These are phyloP conservation scores for Leishmania gerbilli DNA, from an alignment of 208 protist genomes.

Conservation along the genomic window DNA sequence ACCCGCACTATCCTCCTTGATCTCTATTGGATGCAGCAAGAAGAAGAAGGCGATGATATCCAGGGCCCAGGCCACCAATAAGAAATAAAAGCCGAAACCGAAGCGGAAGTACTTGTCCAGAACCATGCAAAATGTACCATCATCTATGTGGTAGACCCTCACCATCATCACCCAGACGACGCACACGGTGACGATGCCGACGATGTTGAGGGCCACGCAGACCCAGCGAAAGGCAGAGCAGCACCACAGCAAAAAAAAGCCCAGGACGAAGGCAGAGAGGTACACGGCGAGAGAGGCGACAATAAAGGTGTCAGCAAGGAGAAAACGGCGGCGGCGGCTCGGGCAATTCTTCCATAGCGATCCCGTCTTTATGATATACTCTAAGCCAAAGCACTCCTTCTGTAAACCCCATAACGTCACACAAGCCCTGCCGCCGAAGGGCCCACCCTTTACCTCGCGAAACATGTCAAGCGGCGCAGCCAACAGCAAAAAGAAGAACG, in stretches of 20 bases:
- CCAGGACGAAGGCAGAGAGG: constrained; percentile 16
- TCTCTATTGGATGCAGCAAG: constrained; percentile 23
- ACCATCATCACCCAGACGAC: constrained; percentile 44
- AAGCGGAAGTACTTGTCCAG: constrained; percentile 22
- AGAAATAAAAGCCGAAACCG: constrained; percentile 43
- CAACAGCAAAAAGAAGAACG: constrained; percentile 52
- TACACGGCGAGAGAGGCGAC: constrained; percentile 34
- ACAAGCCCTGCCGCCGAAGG: constrained; percentile 26
- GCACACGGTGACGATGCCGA: constrained; percentile 20
- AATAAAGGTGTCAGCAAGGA: constrained; percentile 37
- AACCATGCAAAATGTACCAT: not conserved
- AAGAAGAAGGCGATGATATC: constrained; percentile 42
- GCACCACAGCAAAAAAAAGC: constrained; percentile 42
- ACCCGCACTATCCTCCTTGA: no score
- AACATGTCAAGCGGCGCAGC: constrained; percentile 62
- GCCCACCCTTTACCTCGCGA: constrained; percentile 7
- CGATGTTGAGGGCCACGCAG: constrained; percentile 35
- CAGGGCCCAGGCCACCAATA: constrained; percentile 44
- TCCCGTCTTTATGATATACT: constrained; percentile 7
- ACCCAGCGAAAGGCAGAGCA: constrained; percentile 38
- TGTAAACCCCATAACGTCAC: constrained; percentile 61
- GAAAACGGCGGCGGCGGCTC: constrained; percentile 35
- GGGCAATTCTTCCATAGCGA: constrained; percentile 35
- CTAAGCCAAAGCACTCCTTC: constrained; percentile 28
- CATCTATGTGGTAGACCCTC: no score